phyloP scores from a whole-genome alignment of 1,139 yeast species.

The Taphrina deformans region DNA sequence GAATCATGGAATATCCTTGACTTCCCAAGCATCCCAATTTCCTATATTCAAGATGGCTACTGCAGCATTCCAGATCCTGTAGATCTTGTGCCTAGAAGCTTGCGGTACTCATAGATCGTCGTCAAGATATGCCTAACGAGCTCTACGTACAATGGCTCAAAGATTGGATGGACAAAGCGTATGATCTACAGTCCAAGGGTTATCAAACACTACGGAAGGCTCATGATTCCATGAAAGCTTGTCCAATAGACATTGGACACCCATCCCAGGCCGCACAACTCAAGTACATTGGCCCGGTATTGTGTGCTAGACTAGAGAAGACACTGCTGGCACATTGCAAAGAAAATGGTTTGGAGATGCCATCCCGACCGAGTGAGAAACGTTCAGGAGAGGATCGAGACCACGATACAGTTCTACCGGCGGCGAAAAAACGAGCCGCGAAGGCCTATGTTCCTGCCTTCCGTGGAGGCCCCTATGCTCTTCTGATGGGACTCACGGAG shows the following conservation, averaged over 20 bases:
- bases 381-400: not conserved
- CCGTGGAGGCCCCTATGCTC: constrained; percentile 85
- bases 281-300: constrained; percentile 63
- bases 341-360: constrained; percentile 49
- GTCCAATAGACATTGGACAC: constrained; percentile 51
- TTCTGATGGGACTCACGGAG: constrained; percentile 62
- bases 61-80: too few species aligned
- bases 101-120: too few species aligned
- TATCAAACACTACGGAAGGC: constrained; percentile 45
- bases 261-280: constrained; percentile 56
- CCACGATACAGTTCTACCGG: not conserved
- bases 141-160: constrained; percentile 35
- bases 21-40: too few species aligned
- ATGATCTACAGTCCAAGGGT: constrained; percentile 32
- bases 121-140: constrained; percentile 33
- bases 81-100: too few species aligned
- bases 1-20: too few species aligned
- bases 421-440: constrained; percentile 38
- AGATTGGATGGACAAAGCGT: constrained; percentile 37
- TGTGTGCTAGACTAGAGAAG: constrained; percentile 52
- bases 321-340: constrained; percentile 53
- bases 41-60: too few species aligned
- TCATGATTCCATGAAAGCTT: constrained; percentile 50
- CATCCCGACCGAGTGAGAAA: constrained; percentile 41
- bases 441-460: constrained; percentile 69